Evolutionary conservation across 805 yeast genomes (phyloP), one percentile per base, ranked within the genome.

Genomic region (Candida corydali): DNA sequence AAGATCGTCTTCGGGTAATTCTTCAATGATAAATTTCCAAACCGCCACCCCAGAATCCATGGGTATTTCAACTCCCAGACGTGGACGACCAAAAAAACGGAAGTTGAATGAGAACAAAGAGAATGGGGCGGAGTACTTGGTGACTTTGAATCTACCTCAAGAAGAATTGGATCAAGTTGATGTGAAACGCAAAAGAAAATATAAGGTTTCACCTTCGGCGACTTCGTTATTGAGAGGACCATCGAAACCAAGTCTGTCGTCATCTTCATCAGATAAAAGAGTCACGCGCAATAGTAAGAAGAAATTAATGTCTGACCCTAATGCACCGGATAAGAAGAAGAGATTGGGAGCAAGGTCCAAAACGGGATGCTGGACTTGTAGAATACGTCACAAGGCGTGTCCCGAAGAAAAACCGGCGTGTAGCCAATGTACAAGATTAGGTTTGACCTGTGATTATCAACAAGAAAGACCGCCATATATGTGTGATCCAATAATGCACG

Each of bases 311-410:
- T 7, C 4, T 29, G 23, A 29, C 11, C 32, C 27, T 10, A 24
- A 8, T 17, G n/a, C 5, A n/a, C 30, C 38, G 5, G 49, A 47
- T 16, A 47, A 47, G 33, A 51, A 45, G 36, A 39, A 50, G 20
- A 46, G 32, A 18, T 30, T 46, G 14, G 51, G 50, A 2, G 51
- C 53, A 2, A 49, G 82, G 33, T 75, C 80, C 1, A 72, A 71
- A 41, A 63, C 64, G 20, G 89, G 89, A 0, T 83, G 93, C 51
- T 83, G 91, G 91, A 83, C 86, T 5, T 83, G 91, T 52, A 59
- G 89, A 39, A 57, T 81, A 12, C 68, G 93, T 26, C 79, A 85
- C 45, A 83, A 83, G 54, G 76, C 80, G 45, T 83, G 91, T 50
- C 74, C 85, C 1, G 86, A 78, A 49, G 76, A 76, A 40, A 69